phyloP scores from a whole-genome alignment of 140 eudicot species.

The Bidens hawaiensis region DNA sequence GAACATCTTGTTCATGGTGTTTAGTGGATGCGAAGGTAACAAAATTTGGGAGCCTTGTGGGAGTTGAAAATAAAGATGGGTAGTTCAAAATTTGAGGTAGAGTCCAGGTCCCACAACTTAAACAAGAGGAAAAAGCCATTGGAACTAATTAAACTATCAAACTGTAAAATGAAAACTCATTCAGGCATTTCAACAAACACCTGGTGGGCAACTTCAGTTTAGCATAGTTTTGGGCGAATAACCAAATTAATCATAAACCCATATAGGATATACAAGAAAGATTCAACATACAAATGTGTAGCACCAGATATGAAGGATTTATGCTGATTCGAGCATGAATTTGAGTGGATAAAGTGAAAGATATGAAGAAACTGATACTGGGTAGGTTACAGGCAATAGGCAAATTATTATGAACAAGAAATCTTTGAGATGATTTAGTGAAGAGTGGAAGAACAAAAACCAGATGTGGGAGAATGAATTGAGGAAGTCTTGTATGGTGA shows the following conservation, averaged over 20 bases:
- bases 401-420: not conserved
- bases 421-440: slow-evolving; percentile 11
- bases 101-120: slow-evolving; percentile 50
- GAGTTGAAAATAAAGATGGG: slow-evolving; percentile 18
- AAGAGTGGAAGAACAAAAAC: slow-evolving; percentile 3
- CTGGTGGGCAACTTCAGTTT: slow-evolving; percentile 1
- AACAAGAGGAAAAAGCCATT: slow-evolving; percentile 67
- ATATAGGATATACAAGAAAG: slow-evolving; percentile 40
- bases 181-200: slow-evolving; percentile 31
- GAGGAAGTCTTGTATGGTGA: not conserved
- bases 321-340: not conserved
- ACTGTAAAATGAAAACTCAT: slow-evolving; percentile 6
- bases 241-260: slow-evolving; percentile 23
- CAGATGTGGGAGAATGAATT: not conserved
- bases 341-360: slow-evolving; percentile 7
- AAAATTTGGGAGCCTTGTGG: slow-evolving; percentile 27
- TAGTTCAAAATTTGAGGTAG: slow-evolving; percentile 25
- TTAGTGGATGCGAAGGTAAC: slow-evolving; percentile 36
- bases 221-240: not conserved
- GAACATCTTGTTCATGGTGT: slow-evolving; percentile 46
- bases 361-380: slow-evolving; percentile 13
- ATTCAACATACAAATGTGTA: slow-evolving; percentile 24
- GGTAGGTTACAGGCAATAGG: not conserved
- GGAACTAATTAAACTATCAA: not conserved
- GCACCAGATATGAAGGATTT: not conserved